Conservation (phyloP, 2,329 filamentous ascomycete species). For the Aspergillus niger region DNA sequence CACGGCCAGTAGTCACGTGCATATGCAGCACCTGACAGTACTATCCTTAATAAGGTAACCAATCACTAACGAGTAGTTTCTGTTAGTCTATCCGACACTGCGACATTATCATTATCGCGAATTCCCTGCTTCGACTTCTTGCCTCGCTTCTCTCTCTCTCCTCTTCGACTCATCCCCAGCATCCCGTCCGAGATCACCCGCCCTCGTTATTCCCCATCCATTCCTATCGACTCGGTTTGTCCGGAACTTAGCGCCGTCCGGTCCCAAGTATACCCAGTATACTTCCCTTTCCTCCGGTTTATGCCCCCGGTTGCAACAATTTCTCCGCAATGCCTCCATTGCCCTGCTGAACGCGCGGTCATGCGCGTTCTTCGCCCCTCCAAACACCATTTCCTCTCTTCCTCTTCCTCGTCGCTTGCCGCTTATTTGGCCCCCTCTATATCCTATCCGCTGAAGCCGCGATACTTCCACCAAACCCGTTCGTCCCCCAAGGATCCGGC, state of each 20-base stretch:
- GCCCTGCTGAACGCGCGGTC: slow-evolving; percentile 21
- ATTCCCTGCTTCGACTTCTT: no score
- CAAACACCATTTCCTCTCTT: slow-evolving; percentile 11
- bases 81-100: no score
- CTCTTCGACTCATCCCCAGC: neutral
- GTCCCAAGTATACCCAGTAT: neutral
- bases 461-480: slow-evolving; percentile 16
- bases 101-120: no score
- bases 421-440: neutral
- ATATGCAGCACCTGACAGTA: neutral
- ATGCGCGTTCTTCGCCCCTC: slow-evolving; percentile 28
- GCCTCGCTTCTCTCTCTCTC: no score
- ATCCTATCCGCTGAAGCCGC: neutral
- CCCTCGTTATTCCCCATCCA: neutral
- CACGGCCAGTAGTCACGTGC: neutral
- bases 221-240: neutral
- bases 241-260: neutral
- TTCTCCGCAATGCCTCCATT: slow-evolving; percentile 18
- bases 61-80: no score
- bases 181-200: neutral
- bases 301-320: slow-evolving; percentile 16
- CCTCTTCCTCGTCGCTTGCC: neutral
- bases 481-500: slow-evolving; percentile 20
- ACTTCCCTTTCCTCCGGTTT: slow-evolving; percentile 10
- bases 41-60: no score